Evolutionary conservation across 2,329 filamentous ascomycete species (phyloP).

Genomic region (Eutypella sp.): DNA sequence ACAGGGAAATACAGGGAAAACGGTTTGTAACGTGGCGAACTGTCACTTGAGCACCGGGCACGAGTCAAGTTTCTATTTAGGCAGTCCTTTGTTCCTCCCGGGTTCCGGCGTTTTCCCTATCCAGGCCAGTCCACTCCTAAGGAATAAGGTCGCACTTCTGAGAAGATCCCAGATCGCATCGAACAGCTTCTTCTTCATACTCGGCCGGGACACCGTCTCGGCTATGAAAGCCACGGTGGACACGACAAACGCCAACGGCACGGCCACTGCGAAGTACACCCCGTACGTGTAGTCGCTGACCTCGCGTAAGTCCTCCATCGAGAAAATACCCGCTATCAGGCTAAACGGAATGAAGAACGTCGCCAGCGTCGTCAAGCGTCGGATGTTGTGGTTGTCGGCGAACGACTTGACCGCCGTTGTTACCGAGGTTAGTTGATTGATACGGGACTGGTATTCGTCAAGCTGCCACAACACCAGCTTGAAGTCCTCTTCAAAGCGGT

Average conservation of each 20-base stretch:
- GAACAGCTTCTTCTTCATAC: neutral
- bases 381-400: slow-evolving; percentile 26
- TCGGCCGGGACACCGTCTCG: neutral
- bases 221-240: slow-evolving; percentile 6
- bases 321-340: slow-evolving; percentile 24
- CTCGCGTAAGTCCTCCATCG: slow-evolving; percentile 20
- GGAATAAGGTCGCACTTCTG: neutral
- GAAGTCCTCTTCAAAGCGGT: slow-evolving; percentile 19
- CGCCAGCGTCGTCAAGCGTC: slow-evolving; percentile 28
- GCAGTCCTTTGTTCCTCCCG: no score
- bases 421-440: slow-evolving; percentile 27
- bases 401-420: slow-evolving; percentile 27
- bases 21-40: no score
- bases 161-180: no score
- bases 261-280: slow-evolving; percentile 17
- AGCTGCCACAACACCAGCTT: slow-evolving; percentile 17
- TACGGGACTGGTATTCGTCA: slow-evolving; percentile 27
- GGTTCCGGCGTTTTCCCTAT: no score
- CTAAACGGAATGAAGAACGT: slow-evolving; percentile 30
- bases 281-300: slow-evolving; percentile 13
- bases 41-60: no score
- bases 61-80: no score
- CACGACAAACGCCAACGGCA: slow-evolving; percentile 18
- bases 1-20: no score
- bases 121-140: neutral